Evolutionary conservation across 2,329 filamentous ascomycete genomes (phyloP).

Genomic region (Cordyceps cateniannulata): DNA sequence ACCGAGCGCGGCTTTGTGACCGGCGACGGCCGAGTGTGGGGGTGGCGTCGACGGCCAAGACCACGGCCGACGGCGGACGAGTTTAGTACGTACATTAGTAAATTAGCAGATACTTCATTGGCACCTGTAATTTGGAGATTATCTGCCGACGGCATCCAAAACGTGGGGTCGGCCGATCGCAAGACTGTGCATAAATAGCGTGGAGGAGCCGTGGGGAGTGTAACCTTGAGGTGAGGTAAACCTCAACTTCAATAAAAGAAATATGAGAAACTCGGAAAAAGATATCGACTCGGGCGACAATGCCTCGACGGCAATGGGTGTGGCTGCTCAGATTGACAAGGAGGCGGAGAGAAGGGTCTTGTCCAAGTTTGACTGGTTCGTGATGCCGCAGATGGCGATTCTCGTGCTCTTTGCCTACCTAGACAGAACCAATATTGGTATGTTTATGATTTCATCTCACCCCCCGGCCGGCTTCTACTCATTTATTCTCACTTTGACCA

Average conservation of each 20-base stretch:
- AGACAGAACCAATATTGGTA: slow-evolving; percentile 23
- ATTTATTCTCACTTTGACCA: too few species aligned
- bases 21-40: slow-evolving; percentile 14
- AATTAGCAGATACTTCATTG: too few species aligned
- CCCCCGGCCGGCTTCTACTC: too few species aligned
- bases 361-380: slow-evolving; percentile 22
- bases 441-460: not conserved
- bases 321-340: slow-evolving; percentile 1
- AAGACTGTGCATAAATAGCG: slow-evolving; percentile 3
- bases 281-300: slow-evolving; percentile 8
- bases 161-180: slow-evolving; percentile 4
- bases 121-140: not conserved
- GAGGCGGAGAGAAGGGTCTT: slow-evolving; percentile 13
- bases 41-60: slow-evolving; percentile 30
- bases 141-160: slow-evolving; percentile 9
- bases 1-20: not conserved
- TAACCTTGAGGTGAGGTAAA: too few species aligned
- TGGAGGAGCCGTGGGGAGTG: not conserved
- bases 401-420: slow-evolving; percentile 22
- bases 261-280: slow-evolving; percentile 3
- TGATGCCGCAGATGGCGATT: slow-evolving; percentile 23
- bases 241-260: too few species aligned
- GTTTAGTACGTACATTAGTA: too few species aligned
- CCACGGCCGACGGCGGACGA: slow-evolving; percentile 10
- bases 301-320: not conserved